Evolutionary conservation across 805 yeast species (phyloP), one percentile per base, ranked within the genome.

Genomic region (Lipomyces japonicus): DNA sequence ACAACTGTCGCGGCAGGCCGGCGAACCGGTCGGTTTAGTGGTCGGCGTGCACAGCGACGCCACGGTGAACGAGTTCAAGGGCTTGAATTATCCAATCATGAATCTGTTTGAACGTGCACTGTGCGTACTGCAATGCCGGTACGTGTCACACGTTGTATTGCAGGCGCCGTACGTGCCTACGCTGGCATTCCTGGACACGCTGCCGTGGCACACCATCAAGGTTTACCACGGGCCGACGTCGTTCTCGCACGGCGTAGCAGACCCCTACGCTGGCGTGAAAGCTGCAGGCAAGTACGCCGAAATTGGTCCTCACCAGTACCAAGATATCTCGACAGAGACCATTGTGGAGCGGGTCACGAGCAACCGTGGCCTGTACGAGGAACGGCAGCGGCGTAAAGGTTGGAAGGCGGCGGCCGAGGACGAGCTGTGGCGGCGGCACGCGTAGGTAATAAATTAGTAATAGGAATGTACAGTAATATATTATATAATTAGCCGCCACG

Each of bases 361-460:
- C 35, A 80, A 86, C 64, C 75, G 84, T 55, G 78, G 76, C 21
- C 76, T 80, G 18, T 93, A 86, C 65, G 88, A 86, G 63, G 91
- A 84, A 61, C 81, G 98, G 63, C 97, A 93, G 69, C 74, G 78
- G 48, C 80, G 81, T 54, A 91, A 93, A 70, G 95, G 95, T 2
- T 81, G 88, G 79, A 86, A 87, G 69, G 71, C 81, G 19, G 82
- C 76, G 58, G 61, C 67, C 43, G 85, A 80, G 60, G 59, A 61
- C 55, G 58, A 61, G 22, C 56, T 72, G 48, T n/a, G n/a, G n/a
- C n/a, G n/a, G n/a, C n/a, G n/a, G n/a, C n/a, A n/a, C n/a, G n/a
- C 62, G 65, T 46, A 37, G 44, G 36, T 42, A 30, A 34, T n/a
- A n/a, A n/a, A n/a, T n/a, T n/a, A n/a, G n/a, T n/a, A n/a, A n/a